Percentiles rank a stretch among this genome's conserved stretches.
Conservation (phyloP, 495 filamentous ascomycete genomes). For the Aspergillus avenaceus region DNA sequence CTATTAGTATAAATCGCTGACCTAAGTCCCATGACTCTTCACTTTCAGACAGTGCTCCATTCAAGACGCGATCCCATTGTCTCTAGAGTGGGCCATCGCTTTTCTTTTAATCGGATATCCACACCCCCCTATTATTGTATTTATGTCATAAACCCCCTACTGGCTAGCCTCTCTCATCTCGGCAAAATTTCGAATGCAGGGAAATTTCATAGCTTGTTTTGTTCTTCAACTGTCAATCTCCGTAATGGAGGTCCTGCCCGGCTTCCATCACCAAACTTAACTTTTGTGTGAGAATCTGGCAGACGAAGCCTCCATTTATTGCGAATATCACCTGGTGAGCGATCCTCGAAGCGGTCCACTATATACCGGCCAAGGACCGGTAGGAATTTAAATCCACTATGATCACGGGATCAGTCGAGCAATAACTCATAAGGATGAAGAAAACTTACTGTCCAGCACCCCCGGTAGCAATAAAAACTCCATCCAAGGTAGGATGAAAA, state of each 20-base stretch:
- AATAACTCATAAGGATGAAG: background rate
- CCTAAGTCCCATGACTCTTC: too few relatives aligned
- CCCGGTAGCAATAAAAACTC: constrained; percentile 71
- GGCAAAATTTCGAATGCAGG: too few relatives aligned
- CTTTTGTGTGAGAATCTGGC: background rate
- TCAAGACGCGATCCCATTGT: too few relatives aligned
- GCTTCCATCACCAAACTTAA: background rate
- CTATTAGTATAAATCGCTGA: too few relatives aligned
- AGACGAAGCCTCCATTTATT: background rate
- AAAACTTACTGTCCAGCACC: constrained; percentile 62
- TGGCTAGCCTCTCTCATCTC: too few relatives aligned
- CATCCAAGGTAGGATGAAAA: constrained; percentile 57
- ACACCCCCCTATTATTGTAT: too few relatives aligned
- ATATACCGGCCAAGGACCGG: background rate
- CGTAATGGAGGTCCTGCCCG: background rate
- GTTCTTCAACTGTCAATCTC: background rate
- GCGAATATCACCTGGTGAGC: background rate
- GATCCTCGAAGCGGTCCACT: background rate
- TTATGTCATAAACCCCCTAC: too few relatives aligned
- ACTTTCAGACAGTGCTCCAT: too few relatives aligned
- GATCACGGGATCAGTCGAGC: background rate
- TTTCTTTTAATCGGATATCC: too few relatives aligned
- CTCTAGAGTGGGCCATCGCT: too few relatives aligned
- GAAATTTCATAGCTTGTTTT: background rate
- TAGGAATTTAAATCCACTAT: background rate